phyloP scores from a whole-genome alignment of 2,329 filamentous ascomycete species.

The Aspergillus hortae region DNA sequence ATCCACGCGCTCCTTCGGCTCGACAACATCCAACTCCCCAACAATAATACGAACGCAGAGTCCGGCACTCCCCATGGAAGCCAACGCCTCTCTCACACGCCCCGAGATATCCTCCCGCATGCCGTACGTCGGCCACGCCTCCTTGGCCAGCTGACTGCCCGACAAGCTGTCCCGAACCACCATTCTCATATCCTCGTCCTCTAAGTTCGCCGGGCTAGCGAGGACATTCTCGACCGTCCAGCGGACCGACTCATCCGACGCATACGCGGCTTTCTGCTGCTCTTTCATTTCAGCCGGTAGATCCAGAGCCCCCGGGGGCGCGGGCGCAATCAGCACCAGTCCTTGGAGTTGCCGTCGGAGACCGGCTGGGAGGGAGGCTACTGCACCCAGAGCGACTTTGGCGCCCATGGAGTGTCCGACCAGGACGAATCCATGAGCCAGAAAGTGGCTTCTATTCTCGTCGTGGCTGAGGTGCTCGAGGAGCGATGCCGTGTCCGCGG shows the following conservation, averaged over 20 bases:
- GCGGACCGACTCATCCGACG: slow-evolving; percentile 21
- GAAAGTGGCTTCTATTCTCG: slow-evolving; percentile 16
- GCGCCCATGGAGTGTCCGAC: slow-evolving; percentile 42
- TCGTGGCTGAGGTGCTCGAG: slow-evolving; percentile 12
- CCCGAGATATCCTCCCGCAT: slow-evolving; percentile 32
- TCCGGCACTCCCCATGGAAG: not conserved
- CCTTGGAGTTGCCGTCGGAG: slow-evolving; percentile 21
- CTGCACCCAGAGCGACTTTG: slow-evolving; percentile 30
- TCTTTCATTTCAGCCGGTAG: slow-evolving; percentile 31
- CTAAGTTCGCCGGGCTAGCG: slow-evolving; percentile 13
- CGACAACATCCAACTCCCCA: slow-evolving; percentile 32
- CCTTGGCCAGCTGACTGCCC: slow-evolving; percentile 27
- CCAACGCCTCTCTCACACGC: slow-evolving; percentile 12
- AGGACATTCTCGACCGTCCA: slow-evolving; percentile 34
- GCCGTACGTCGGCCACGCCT: slow-evolving; percentile 33
- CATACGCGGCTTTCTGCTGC: slow-evolving; percentile 34
- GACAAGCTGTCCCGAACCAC: slow-evolving; percentile 27
- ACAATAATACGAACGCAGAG: slow-evolving; percentile 24
- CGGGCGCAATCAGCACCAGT: slow-evolving; percentile 32
- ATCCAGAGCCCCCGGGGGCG: slow-evolving; percentile 29
- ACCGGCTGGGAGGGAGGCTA: not conserved
- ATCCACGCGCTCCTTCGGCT: slow-evolving; percentile 28
- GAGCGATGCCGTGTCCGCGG: slow-evolving; percentile 13
- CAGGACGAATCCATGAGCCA: slow-evolving; percentile 27
- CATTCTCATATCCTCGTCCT: slow-evolving; percentile 13